Evolutionary conservation across 2,329 filamentous ascomycete genomes (phyloP).

Genomic region (Sphaceloma murrayae): DNA sequence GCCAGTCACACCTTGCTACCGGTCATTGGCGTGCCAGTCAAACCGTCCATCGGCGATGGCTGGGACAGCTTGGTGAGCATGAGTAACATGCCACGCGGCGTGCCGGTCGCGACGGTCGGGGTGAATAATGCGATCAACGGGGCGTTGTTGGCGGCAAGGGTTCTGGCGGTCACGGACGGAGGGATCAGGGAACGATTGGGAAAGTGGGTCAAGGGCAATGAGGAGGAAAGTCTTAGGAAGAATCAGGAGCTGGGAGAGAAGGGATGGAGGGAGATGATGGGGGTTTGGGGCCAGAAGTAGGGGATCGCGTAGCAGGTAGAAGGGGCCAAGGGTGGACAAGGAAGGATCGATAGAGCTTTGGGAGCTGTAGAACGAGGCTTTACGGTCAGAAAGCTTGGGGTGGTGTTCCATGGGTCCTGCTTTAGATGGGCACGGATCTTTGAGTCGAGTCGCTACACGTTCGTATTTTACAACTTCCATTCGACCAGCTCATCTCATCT

Average conservation of each 20-base stretch:
- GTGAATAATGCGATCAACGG: conserved; percentile 41
- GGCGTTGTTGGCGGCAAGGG: conserved; percentile 38
- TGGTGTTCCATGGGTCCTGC: too few species aligned
- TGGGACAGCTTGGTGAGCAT: conserved; percentile 43
- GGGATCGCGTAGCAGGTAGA: conserved; percentile 11
- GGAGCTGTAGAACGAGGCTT: too few species aligned
- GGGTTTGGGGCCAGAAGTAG: conserved; percentile 25
- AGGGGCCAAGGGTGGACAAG: background rate
- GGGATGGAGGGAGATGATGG: conserved; percentile 33
- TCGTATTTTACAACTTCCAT: background rate
- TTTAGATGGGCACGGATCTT: too few species aligned
- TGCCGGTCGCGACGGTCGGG: conserved; percentile 34
- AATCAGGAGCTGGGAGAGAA: conserved; percentile 47
- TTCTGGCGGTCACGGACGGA: conserved; percentile 40
- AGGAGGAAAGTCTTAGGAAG: conserved; percentile 55
- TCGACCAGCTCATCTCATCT: conserved; percentile 1
- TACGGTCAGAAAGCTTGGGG: too few species aligned
- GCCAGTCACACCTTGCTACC: conserved; percentile 42
- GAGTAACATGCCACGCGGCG: conserved; percentile 43
- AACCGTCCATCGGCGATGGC: conserved; percentile 41
- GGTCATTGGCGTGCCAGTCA: conserved; percentile 44
- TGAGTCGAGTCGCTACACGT: too few species aligned
- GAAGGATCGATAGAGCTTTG: background rate
- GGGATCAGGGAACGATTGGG: conserved; percentile 50
- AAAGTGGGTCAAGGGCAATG: conserved; percentile 53